Base-by-base conservation (phyloP, 73 alveolate genomes). In the Paramecium tetraurelia region DNA sequence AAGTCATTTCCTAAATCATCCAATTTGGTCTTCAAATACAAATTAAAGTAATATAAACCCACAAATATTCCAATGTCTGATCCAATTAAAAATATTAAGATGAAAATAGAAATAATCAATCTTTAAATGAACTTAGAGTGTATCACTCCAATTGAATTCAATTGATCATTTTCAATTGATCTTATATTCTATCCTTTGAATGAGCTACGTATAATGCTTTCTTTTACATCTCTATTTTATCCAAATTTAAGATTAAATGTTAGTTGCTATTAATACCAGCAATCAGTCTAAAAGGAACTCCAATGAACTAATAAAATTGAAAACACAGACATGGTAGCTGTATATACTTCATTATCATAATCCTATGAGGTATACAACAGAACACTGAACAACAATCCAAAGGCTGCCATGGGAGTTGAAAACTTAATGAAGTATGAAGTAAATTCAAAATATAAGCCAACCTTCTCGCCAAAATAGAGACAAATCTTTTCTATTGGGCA, bases 391-490 rank as follows among this genome's bases (percentile, higher is more conserved):
- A 75, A 4, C 14, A 92, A 33, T 92, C 95, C 95, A 0, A 86
- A 21, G 8, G 36, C 31, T 46, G 90, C 70, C 29, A 85, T 48
- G 1, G 70, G 75, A 18, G 63, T 27, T 14, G 86, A 22, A 84
- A 48, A n/a, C 58, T 57, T 41, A 16, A 70, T 84, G 24, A 48
- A 85, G 53, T 24, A 85, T 24, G 63, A 24, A 0, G 59, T 85
- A 24, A 31, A 92, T 31, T 35, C 53, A 59, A 92, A 92, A 27
- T 92, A 92, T 35, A 92, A 31, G 0, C 89, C 95, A 6, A 92
- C 63, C 44, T 92, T 85, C 27, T 92, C 94, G 0, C 95, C 95
- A 59, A 48, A 92, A 59, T 92, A 92, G 10, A 76, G 24, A 20
- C 94, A 29, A 33, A 92, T 92, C 22, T 84, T 92, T 16, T 44